Base-by-base conservation (phyloP, 345 rosid species). In the Rhodomyrtus tomentosa region DNA sequence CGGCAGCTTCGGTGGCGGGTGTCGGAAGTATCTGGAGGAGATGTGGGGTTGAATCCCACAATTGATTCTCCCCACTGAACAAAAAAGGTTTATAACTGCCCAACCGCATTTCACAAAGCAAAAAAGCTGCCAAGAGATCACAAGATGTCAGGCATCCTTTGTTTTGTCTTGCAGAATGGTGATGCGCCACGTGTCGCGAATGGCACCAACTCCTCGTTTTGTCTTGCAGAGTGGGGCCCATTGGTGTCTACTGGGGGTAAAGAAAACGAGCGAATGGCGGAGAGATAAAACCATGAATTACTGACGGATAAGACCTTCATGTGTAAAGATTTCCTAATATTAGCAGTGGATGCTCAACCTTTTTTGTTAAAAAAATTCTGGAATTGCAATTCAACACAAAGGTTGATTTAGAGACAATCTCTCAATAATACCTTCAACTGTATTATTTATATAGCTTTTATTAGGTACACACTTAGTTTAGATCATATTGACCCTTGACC, bases 1-100 rank as follows among this genome's bases (percentile, higher is more conserved):
- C 87, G 80, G 72, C 49, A 87, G 86, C 59, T 87, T 89, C 56
- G 88, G 91, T 32, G 92, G 95, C 81, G 90, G 87, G 18, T 94
- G 98, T 82, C 90, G 88, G 82, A 90, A 87, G 16, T 93, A 93
- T 89, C 87, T 96, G 49, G 62, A 54, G 86, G 88, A 90, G 25
- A 90, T 93, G 93, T 94, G 96, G 99, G 93, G 48, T 85, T 84
- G 90, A 93, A 87, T 85, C 89, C 85, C 89, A 84, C 76, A 45
- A 76, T 54, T 90, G 87, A 91, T 80, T 32, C 42, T 62, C 5
- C 1, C 24, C 1, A 62, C 74, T 1, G 74, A 13, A 36, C 25
- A 32, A 68, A 62, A 62, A 68, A 24, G 76, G 2, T 8, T 0
- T n/a, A n/a, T n/a, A 4, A 36, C 13, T 68, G 76, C 76, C 76